A percentile compares a stretch with the other conserved stretches of the same genome.
Conservation (phyloP, 2,329 filamentous ascomycete species). For the Phyllosticta citrichinensis region DNA sequence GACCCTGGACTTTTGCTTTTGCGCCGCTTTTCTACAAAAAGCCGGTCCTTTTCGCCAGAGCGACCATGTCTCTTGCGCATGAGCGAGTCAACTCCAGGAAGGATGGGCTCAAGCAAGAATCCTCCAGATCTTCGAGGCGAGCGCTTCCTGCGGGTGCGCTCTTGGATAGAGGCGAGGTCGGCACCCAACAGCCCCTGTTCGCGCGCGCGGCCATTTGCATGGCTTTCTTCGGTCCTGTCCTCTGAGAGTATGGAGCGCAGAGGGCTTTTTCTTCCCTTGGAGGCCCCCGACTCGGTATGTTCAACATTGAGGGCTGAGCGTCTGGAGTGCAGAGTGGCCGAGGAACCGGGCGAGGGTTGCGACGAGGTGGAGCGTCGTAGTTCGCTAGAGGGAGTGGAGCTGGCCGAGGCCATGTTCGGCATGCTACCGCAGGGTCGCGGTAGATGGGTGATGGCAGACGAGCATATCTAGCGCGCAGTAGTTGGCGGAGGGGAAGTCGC, state of each 20-base stretch:
- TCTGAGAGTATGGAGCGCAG: not conserved
- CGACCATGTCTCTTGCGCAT: conserved; percentile 19
- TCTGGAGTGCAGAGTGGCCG: conserved; percentile 22
- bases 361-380: conserved; percentile 25
- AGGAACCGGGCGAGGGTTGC: conserved; percentile 23
- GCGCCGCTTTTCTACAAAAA: conserved; percentile 25
- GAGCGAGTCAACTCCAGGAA: conserved; percentile 17
- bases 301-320: conserved; percentile 17
- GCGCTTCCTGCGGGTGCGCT: conserved; percentile 23
- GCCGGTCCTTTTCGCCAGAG: conserved; percentile 17
- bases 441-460: conserved; percentile 3
- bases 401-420: conserved; percentile 9
- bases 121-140: conserved; percentile 28
- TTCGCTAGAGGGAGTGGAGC: conserved; percentile 20
- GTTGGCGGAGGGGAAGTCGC: not conserved
- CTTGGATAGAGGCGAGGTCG: conserved; percentile 21
- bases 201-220: not conserved
- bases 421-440: conserved; percentile 9
- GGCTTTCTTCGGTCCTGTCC: conserved; percentile 12
- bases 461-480: conserved; percentile 5
- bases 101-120: conserved; percentile 36
- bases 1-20: conserved; percentile 7
- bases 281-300: conserved; percentile 19
- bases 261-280: not conserved
- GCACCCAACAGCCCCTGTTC: conserved; percentile 13